These are phyloP conservation scores for Epichloe brachyelytri DNA, from an alignment of 2,329 filamentous ascomycete species.

Conservation along the genomic window DNA sequence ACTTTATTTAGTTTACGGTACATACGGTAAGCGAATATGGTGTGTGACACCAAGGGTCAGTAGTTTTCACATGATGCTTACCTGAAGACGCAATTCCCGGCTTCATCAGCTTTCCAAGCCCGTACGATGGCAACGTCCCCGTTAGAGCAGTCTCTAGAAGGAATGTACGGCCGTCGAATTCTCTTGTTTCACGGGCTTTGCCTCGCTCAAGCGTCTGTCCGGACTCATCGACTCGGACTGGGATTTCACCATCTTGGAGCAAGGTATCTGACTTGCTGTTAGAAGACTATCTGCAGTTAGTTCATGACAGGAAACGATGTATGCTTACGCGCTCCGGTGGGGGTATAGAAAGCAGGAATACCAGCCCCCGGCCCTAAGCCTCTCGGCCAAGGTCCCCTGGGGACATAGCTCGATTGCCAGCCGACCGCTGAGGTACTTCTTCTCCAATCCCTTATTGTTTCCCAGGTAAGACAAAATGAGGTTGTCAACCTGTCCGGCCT, in stretches of 20 bases:
- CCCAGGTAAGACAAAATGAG: slow-evolving; percentile 67
- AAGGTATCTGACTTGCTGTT: slow-evolving; percentile 38
- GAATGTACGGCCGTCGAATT: slow-evolving; percentile 60
- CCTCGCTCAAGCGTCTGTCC: slow-evolving; percentile 51
- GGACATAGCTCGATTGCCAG: slow-evolving; percentile 66
- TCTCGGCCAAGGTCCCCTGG: slow-evolving; percentile 61
- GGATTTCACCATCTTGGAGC: slow-evolving; percentile 55
- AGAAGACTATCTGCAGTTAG: not conserved
- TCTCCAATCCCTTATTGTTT: slow-evolving; percentile 63
- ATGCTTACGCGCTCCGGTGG: slow-evolving; percentile 53
- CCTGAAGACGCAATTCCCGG: slow-evolving; percentile 70
- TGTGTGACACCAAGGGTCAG: too few relatives aligned
- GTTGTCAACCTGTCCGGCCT: slow-evolving; percentile 56
- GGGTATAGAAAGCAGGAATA: slow-evolving; percentile 71
- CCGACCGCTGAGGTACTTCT: slow-evolving; percentile 61
- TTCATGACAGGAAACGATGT: not conserved
- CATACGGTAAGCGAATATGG: too few relatives aligned
- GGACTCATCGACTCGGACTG: slow-evolving; percentile 45
- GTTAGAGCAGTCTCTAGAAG: slow-evolving; percentile 66
- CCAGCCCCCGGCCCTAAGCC: slow-evolving; percentile 58
- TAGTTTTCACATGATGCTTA: slow-evolving; percentile 14
- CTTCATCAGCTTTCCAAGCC: slow-evolving; percentile 63
- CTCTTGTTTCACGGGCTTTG: slow-evolving; percentile 53
- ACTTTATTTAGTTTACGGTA: too few relatives aligned
- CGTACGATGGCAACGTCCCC: slow-evolving; percentile 65